Evolutionary conservation across 805 yeast species (phyloP), one percentile per base, ranked within the genome.

Genomic region (Sungouiella thailandica): DNA sequence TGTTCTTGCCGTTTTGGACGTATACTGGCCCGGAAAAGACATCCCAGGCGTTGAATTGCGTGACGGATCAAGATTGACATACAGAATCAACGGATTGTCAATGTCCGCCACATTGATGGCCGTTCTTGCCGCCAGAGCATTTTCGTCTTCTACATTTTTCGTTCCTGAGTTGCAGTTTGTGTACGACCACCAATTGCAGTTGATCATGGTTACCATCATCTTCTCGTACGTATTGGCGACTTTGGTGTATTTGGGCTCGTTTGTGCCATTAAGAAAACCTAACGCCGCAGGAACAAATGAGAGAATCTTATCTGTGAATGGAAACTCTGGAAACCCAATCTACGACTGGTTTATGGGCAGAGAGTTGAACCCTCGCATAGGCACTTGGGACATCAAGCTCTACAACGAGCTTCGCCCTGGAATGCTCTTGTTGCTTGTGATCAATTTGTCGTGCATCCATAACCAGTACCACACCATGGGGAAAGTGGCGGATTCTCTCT

Each of bases 311-410:
- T 89, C 97, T 0, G 57, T 74, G 25, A 93, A 93, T 28, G 98
- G 98, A 3, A 90, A 90, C 60, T 70, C 95, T 0, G 84, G 86
- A 0, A 78, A 74, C 44, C 46, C 60, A 0, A 47, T 90, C 7
- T 90, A 84, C 54, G 96, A 93, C 53, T 89, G 96, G 97, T 93
- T 88, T 53, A 88, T 93, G 54, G 98, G 98, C 19, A 78, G 98
- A 40, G 97, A 90, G 61, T 68, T 93, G 52, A 93, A 93, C 56
- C 98, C 97, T 17, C 72, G 97, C 47, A 65, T 85, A 38, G 93
- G 94, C 1, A 51, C 72, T 0, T 77, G 89, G 70, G 98, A 93
- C 55, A 78, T 93, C 57, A 93, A 93, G 62, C 60, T 88, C 47
- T 93, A 84, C 51, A 85, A 96, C 58, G 98, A 93, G 58, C 72